Evolutionary conservation across 1,284 basidiomycete genomes (phyloP).

Genomic region (Waitea zeae): DNA sequence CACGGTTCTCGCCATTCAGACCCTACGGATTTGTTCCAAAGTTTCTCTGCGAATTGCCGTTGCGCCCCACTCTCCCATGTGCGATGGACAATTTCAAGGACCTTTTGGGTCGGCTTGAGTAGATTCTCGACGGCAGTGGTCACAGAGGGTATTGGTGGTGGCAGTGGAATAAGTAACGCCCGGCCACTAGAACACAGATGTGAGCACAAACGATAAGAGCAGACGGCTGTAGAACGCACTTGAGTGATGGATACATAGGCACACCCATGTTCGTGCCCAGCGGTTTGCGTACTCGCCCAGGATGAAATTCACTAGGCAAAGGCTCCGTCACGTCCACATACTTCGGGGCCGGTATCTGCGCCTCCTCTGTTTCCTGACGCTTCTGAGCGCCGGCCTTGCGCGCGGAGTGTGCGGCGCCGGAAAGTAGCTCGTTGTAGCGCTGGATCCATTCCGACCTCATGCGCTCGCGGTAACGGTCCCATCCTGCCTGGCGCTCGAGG

Average conservation of each 20-base stretch:
- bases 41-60: background rate
- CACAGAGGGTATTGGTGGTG: background rate
- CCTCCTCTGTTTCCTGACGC: background rate
- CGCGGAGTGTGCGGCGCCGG: background rate
- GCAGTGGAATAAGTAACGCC: too few species aligned
- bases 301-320: background rate
- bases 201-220: too few species aligned
- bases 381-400: background rate
- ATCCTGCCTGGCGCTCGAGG: slow-evolving; percentile 28
- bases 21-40: too few species aligned
- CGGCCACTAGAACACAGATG: too few species aligned
- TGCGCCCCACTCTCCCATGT: background rate
- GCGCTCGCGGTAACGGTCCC: slow-evolving; percentile 21
- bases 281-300: background rate
- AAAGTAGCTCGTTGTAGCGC: background rate
- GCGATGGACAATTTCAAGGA: background rate
- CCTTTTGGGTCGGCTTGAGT: background rate
- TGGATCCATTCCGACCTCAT: slow-evolving; percentile 25
- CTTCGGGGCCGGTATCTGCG: too few species aligned
- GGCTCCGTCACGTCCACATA: background rate
- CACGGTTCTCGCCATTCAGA: too few species aligned
- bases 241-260: too few species aligned
- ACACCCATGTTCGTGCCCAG: too few species aligned
- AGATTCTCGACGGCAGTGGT: background rate
- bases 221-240: too few species aligned